Evolutionary conservation across 225 moss, liverwort and hornwort species (phyloP).

Genomic region (Sphagnum contortum): DNA sequence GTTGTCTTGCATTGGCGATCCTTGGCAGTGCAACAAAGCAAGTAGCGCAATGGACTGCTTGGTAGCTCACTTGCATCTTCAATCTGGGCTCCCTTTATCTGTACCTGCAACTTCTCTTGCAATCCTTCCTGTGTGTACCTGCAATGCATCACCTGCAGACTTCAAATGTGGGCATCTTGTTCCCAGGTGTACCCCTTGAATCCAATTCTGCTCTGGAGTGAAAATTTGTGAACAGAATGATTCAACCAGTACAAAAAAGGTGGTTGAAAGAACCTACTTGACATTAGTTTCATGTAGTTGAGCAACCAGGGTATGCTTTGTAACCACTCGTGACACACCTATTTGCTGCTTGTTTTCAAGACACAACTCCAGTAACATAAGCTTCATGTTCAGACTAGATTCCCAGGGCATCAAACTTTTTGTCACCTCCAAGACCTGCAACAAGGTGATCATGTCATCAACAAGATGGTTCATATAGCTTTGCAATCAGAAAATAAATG

Average conservation of each 20-base stretch:
- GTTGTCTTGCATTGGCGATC: too few relatives aligned
- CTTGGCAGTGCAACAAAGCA: slow-evolving; percentile 25
- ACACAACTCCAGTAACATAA: slow-evolving; percentile 54
- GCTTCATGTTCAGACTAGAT: slow-evolving; percentile 51
- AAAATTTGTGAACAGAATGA: too few relatives aligned
- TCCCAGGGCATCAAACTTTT: slow-evolving; percentile 34
- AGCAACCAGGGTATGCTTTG: slow-evolving; percentile 54
- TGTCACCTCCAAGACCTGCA: slow-evolving; percentile 22
- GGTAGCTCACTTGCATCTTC: slow-evolving; percentile 75
- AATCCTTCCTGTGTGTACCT: slow-evolving; percentile 51
- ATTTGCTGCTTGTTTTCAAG: slow-evolving; percentile 32
- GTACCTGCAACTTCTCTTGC: slow-evolving; percentile 39
- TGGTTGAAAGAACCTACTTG: slow-evolving; percentile 31
- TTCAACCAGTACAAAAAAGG: background rate
- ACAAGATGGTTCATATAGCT: too few relatives aligned
- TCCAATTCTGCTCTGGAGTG: too few relatives aligned
- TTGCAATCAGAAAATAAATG: too few relatives aligned
- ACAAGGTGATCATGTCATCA: background rate
- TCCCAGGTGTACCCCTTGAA: too few relatives aligned
- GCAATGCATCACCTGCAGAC: slow-evolving; percentile 5
- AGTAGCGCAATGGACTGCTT: slow-evolving; percentile 57
- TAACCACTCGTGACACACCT: slow-evolving; percentile 18
- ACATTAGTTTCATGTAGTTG: slow-evolving; percentile 58
- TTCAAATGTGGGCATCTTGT: too few relatives aligned
- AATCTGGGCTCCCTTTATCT: slow-evolving; percentile 55